phyloP scores from a whole-genome alignment of 164 flowering plant species.

The Umbilicus rupestris region DNA sequence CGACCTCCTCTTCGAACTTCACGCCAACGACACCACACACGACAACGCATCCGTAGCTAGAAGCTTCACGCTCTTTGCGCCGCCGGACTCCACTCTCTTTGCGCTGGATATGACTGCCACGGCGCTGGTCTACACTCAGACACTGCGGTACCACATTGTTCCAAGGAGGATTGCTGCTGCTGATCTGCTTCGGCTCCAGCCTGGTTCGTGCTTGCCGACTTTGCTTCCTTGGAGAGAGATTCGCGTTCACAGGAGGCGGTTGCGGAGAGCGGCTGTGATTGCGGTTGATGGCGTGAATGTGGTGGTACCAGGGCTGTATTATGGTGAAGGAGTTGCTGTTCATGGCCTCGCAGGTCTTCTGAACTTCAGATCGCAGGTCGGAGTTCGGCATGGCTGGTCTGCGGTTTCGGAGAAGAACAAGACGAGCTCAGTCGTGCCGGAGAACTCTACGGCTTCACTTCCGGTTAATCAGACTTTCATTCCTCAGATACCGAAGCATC shows the following conservation, averaged over 20 bases:
- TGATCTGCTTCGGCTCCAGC: constrained; percentile 13
- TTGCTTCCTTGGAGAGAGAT: constrained; percentile 14
- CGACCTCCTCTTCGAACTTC: constrained; percentile 17
- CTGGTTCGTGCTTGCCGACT: constrained; percentile 16
- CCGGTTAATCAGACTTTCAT: background rate
- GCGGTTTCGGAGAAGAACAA: background rate
- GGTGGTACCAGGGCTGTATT: constrained; percentile 16
- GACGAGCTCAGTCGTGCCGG: background rate
- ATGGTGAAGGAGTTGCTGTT: constrained; percentile 20
- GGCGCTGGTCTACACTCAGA: constrained; percentile 21
- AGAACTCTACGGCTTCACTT: background rate
- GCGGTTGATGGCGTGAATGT: constrained; percentile 18
- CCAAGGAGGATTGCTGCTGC: constrained; percentile 17
- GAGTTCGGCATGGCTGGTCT: background rate
- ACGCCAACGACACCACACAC: background rate
- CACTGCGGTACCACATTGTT: constrained; percentile 25
- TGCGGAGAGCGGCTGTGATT: constrained; percentile 1
- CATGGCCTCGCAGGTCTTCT: constrained; percentile 24
- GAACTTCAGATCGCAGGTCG: background rate
- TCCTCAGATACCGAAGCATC: background rate
- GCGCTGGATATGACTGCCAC: constrained; percentile 24
- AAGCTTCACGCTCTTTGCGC: constrained; percentile 29
- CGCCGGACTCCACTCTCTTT: constrained; percentile 27
- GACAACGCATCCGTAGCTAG: background rate
- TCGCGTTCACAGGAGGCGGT: background rate